These are phyloP conservation scores for Oenanthe sinensis DNA, from an alignment of 129 eudicot species.

Conservation along the genomic window DNA sequence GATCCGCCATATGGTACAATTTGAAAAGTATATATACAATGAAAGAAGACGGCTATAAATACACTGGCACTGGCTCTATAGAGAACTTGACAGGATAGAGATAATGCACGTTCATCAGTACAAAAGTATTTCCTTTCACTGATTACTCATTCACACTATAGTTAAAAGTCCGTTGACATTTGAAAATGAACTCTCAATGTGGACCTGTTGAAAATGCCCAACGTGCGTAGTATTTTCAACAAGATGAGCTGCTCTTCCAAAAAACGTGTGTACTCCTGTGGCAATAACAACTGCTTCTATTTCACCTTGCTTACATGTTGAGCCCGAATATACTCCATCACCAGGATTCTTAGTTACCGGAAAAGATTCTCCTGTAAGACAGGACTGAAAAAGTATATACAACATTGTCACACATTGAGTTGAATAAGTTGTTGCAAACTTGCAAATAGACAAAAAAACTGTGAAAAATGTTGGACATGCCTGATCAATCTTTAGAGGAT, in stretches of 20 bases:
- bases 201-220: constrained; percentile 51
- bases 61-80: not conserved
- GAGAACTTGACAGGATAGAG: not conserved
- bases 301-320: constrained; percentile 58
- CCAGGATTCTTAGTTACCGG: constrained; percentile 52
- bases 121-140: not conserved
- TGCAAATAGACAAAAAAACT: too few relatives aligned
- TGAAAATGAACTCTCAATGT: not conserved
- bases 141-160: not conserved
- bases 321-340: constrained; percentile 52
- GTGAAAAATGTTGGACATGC: constrained; percentile 10
- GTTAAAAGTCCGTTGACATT: not conserved
- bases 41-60: not conserved
- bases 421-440: too few relatives aligned
- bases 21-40: too few relatives aligned
- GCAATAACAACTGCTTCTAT: constrained; percentile 52
- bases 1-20: too few relatives aligned
- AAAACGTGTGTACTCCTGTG: constrained; percentile 49
- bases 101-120: not conserved
- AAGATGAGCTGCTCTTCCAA: constrained; percentile 56
- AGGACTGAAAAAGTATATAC: constrained; percentile 25
- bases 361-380: constrained; percentile 53
- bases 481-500: constrained; percentile 51
- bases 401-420: not conserved
- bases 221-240: constrained; percentile 47